Conservation (phyloP, 202 grass and related monocot species). For the Zoysia matrella region DNA sequence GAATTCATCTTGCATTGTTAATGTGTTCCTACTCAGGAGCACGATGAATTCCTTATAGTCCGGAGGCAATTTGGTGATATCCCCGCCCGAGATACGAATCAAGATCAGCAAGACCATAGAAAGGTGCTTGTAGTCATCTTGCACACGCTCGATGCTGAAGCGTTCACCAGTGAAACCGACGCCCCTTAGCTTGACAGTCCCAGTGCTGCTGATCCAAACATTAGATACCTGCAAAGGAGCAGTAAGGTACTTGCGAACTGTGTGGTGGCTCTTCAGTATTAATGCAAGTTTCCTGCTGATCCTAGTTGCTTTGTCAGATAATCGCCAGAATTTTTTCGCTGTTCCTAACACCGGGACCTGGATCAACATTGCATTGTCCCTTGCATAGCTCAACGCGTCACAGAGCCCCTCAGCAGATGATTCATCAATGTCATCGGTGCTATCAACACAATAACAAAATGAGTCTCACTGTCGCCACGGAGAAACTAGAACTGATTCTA, state of each 20-base stretch:
- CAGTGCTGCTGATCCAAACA: neutral
- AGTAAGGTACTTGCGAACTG: neutral
- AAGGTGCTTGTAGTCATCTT: slow-evolving; percentile 14
- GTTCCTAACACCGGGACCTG: neutral
- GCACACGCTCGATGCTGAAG: neutral
- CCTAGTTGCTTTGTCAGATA: no score
- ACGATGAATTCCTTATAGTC: no score
- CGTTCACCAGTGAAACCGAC: neutral
- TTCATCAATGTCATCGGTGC: slow-evolving; percentile 22
- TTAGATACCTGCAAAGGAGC: slow-evolving; percentile 20
- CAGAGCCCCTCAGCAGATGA: neutral
- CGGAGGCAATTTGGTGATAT: neutral
- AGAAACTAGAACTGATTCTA: neutral
- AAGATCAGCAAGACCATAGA: neutral
- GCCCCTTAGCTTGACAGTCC: slow-evolving; percentile 17
- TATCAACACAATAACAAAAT: neutral
- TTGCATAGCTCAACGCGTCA: neutral
- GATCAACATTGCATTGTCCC: neutral
- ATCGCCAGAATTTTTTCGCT: no score
- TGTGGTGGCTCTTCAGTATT: neutral
- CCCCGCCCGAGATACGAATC: neutral
- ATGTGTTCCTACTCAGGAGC: no score
- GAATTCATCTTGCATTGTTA: no score
- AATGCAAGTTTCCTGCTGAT: no score
- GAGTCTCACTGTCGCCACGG: neutral